A percentile compares a stretch with the other conserved stretches of the same genome.
Conservation (phyloP, 805 yeast species). For the Teunomyces tritomae region DNA sequence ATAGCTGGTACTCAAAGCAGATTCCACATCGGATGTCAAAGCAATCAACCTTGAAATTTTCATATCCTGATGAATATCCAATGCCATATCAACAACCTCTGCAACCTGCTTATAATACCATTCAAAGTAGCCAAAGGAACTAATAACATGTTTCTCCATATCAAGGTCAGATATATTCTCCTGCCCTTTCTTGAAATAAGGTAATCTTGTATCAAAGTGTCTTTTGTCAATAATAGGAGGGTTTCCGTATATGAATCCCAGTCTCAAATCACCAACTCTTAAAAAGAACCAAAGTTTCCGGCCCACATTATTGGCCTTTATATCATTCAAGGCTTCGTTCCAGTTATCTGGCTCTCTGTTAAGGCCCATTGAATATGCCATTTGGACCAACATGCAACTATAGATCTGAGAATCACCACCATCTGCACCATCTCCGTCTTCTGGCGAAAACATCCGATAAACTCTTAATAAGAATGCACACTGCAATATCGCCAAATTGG, state of each 20-base stretch:
- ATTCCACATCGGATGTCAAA: slow-evolving; percentile 5
- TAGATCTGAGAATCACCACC: slow-evolving; percentile 57
- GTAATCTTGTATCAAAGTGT: slow-evolving; percentile 28
- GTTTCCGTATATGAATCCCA: slow-evolving; percentile 32
- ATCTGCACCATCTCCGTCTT: slow-evolving; percentile 57
- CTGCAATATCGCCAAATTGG: slow-evolving; percentile 55
- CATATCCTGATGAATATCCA: slow-evolving; percentile 17
- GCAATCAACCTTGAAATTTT: slow-evolving; percentile 19
- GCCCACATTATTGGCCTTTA: slow-evolving; percentile 39
- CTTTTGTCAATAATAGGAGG: slow-evolving; percentile 29
- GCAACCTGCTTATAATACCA: slow-evolving; percentile 28
- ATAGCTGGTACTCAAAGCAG: neutral
- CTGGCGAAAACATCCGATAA: slow-evolving; percentile 57
- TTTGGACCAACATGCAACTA: slow-evolving; percentile 30
- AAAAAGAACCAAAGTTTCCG: slow-evolving; percentile 55
- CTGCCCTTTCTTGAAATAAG: slow-evolving; percentile 33
- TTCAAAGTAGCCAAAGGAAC: slow-evolving; percentile 26
- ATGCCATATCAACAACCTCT: slow-evolving; percentile 20
- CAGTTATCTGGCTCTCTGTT: slow-evolving; percentile 48
- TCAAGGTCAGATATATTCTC: slow-evolving; percentile 32
- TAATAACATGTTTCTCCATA: slow-evolving; percentile 35
- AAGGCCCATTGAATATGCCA: slow-evolving; percentile 47
- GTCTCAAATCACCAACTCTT: slow-evolving; percentile 26
- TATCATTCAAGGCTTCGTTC: slow-evolving; percentile 26
- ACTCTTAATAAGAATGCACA: slow-evolving; percentile 56